Base-by-base conservation (phyloP, 2,329 filamentous ascomycete genomes). In the Talaromyces funiculosus region DNA sequence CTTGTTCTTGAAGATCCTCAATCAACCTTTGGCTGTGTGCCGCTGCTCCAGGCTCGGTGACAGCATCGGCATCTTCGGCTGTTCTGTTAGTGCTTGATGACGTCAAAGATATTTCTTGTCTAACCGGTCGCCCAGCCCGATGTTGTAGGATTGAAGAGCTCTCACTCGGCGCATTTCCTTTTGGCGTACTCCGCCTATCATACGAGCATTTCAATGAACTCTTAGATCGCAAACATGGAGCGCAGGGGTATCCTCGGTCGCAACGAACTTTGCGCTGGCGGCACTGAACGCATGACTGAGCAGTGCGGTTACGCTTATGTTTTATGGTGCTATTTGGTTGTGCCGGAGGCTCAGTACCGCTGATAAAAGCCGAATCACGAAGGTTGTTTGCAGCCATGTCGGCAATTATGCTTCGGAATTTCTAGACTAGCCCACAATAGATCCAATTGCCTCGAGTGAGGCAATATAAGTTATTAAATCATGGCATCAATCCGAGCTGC, bases 181-280 rank as follows among this genome's bases (percentile, higher is more conserved):
- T 16, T 20, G 37, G 14, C 38, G 9, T 8, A 16, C 22, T 24
- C 24, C 12, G 24, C 24, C 29, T 33, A 22, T 56, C 49, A 18
- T 70, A 71, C 2, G 63, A 67, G 55, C 69, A 71, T n/a, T 60
- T 54, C 33, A 69, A 33, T 1, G 64, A 64, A 12, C 58, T 60
- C 24, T 65, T 65, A 18, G 66, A 55, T 33, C 67, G 67, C 6
- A 61, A 63, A 57, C 70, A 72, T 29, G 66, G 67, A 2, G 65
- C 66, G 57, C 70, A 72, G 22, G 69, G 70, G 16, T 66, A 57
- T 37, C 63, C 61, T 18, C 64, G 69, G 59, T 72, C 69, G 54
- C 70, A 72, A 31, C 67, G 66, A 29, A 72, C 64, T 61, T 72
- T 72, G 51, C 69, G 68, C 10, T 63, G 66, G 26, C 69, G 69